Base-by-base conservation (phyloP, 345 rosid species). In the Linum lewisii region DNA sequence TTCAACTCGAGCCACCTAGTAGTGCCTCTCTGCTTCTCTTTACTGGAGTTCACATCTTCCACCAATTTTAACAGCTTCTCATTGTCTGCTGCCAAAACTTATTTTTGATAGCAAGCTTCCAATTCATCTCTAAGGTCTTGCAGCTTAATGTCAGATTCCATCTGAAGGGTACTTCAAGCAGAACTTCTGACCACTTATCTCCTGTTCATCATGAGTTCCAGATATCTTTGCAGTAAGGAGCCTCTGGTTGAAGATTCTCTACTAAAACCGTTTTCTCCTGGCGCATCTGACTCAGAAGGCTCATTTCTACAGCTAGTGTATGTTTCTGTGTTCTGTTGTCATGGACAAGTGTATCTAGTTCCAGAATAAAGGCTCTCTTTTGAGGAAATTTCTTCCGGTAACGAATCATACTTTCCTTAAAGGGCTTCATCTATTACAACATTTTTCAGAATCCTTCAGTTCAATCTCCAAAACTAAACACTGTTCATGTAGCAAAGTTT, bases 331-430 rank as follows among this genome's bases (percentile, higher is more conserved):
- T 61, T 47, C 37, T 72, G 63, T 80, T 79, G 70, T 85, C 92
- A 13, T 64, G 67, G 64, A 77, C 54, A 73, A 85, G 75, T 24
- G 73, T 72, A 59, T 77, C 80, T 44, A 85, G 67, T 72, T 80
- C 92, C 34, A 79, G 61, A 62, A 57, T 54, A 20, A 85, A 59
- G 54, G 86, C 92, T 72, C 80, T 82, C 88, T 69, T 85, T 85
- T 0, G 80, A 76, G 58, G 73, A 64, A 20, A 79, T 65, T 77
- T 82, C 92, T 75, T 85, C 84, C 69, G 75, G 58, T 70, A 77
- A 61, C 0, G 69, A 73, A 51, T 64, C 57, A 59, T 75, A 72
- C 42, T 80, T 82, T 47, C 71, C 86, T 62, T 77, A 82, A 45
- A 81, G 73, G 62, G 56, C 72, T 69, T 79, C 79, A 62, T 49